Conservation (phyloP, 1,139 yeast genomes). For the Saccharomycopsis crataegensis region DNA sequence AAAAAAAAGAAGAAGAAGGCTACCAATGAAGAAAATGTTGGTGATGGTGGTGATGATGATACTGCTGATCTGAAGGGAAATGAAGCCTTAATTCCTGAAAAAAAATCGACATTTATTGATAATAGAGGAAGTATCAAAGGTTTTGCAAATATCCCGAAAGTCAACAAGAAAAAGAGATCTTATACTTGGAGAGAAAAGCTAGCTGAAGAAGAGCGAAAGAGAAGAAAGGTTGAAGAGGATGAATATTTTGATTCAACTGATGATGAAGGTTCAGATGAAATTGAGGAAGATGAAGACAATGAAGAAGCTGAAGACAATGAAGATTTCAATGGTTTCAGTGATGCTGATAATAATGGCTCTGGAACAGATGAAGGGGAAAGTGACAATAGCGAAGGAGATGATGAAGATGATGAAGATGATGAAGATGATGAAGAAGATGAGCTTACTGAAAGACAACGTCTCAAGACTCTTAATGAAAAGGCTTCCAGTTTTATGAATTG, state of each 20-base stretch:
- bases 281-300: constrained; percentile 27
- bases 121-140: constrained; percentile 23
- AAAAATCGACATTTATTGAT: constrained; percentile 14
- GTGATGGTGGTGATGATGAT: constrained; percentile 8
- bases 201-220: constrained; percentile 44
- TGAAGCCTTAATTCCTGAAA: background rate
- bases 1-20: constrained; percentile 25
- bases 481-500: constrained; percentile 47
- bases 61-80: constrained; percentile 24
- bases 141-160: constrained; percentile 13
- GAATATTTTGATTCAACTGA: constrained; percentile 47
- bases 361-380: constrained; percentile 22
- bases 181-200: constrained; percentile 19
- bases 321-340: constrained; percentile 22
- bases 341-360: constrained; percentile 25
- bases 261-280: constrained; percentile 23
- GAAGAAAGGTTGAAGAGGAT: constrained; percentile 50
- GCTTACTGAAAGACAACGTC: constrained; percentile 16
- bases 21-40: background rate
- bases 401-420: constrained; percentile 3
- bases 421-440: constrained; percentile 15
- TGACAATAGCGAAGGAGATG: constrained; percentile 25
- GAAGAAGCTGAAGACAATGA: constrained; percentile 23
- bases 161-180: constrained; percentile 34
- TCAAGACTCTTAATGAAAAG: constrained; percentile 23